These are phyloP conservation scores for Phaeotremella skinneri DNA, from an alignment of 768 basidiomycete species.

Conservation along the genomic window DNA sequence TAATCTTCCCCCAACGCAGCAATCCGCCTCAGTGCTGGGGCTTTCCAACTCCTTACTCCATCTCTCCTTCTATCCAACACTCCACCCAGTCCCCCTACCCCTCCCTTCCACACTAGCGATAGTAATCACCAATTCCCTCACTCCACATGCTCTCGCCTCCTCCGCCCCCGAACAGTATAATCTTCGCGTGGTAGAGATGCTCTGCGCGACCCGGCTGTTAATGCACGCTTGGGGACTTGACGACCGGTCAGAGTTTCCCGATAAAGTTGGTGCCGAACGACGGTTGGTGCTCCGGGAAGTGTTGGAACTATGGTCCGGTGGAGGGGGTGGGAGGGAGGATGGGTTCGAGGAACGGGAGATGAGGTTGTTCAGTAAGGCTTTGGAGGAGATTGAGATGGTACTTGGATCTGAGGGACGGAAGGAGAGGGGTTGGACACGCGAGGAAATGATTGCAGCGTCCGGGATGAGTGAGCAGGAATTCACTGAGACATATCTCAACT, in stretches of 20 bases:
- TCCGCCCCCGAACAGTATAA: slow-evolving; percentile 79
- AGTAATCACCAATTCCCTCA: slow-evolving; percentile 78
- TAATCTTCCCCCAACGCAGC: slow-evolving; percentile 9
- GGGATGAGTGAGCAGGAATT: slow-evolving; percentile 62
- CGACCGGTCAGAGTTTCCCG: slow-evolving; percentile 6
- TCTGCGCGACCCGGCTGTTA: slow-evolving; percentile 73
- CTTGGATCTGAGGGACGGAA: slow-evolving; percentile 47
- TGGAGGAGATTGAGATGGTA: slow-evolving; percentile 55
- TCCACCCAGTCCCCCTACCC: slow-evolving; percentile 65
- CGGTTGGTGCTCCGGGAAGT: slow-evolving; percentile 29
- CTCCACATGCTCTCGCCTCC: slow-evolving; percentile 74
- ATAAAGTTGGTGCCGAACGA: slow-evolving; percentile 8
- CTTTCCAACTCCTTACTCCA: slow-evolving; percentile 68
- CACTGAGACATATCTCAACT: slow-evolving; percentile 67
- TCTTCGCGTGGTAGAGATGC: slow-evolving; percentile 85
- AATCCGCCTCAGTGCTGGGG: slow-evolving; percentile 77
- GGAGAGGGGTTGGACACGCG: slow-evolving; percentile 66
- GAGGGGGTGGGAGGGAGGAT: slow-evolving; percentile 4
- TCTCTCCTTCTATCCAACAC: slow-evolving; percentile 74
- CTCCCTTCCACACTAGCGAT: slow-evolving; percentile 63
- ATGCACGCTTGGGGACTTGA: slow-evolving; percentile 58
- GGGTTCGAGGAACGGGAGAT: slow-evolving; percentile 9
- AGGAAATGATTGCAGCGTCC: slow-evolving; percentile 69
- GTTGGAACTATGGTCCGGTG: slow-evolving; percentile 21
- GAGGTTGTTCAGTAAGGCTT: slow-evolving; percentile 50